A percentile compares a stretch with the other conserved stretches of the same genome.
Conservation (phyloP, 2,329 filamentous ascomycete genomes). For the Alternaria infectoria region DNA sequence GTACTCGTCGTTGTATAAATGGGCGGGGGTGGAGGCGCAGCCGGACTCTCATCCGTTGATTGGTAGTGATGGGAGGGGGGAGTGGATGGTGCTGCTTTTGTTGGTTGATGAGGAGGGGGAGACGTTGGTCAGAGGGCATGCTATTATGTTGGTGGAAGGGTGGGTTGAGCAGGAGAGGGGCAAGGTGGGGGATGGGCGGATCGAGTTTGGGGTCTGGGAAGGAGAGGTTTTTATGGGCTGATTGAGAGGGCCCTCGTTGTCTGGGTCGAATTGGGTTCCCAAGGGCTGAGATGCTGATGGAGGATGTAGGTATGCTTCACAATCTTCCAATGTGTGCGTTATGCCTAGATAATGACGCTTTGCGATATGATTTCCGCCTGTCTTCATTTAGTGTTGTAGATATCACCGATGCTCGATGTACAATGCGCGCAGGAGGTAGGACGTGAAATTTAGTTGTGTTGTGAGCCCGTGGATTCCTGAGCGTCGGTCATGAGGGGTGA, state of each 20-base stretch:
- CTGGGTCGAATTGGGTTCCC: not conserved
- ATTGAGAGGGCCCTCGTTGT: not conserved
- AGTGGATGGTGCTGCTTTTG: slow-evolving; percentile 16
- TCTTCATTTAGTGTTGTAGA: not conserved
- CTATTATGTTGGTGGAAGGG: not conserved
- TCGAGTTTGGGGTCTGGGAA: slow-evolving; percentile 2
- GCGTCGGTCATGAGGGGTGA: not conserved
- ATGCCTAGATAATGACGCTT: not conserved
- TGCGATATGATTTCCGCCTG: not conserved
- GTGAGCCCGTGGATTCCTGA: not conserved
- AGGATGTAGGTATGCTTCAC: not conserved
- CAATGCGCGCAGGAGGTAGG: not conserved
- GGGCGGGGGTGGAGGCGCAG: slow-evolving; percentile 15
- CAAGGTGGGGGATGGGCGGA: not conserved
- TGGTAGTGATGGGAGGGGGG: slow-evolving; percentile 3
- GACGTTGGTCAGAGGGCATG: slow-evolving; percentile 1
- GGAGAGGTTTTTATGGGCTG: slow-evolving; percentile 2
- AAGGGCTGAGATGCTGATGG: not conserved
- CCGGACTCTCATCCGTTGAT: slow-evolving; percentile 24
- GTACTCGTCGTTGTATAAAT: slow-evolving; percentile 12
- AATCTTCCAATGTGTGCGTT: not conserved
- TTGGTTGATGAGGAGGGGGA: slow-evolving; percentile 6
- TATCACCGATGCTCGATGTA: not conserved
- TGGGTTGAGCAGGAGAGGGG: slow-evolving; percentile 1
- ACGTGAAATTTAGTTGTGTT: not conserved